phyloP scores from a whole-genome alignment of 108 stramenopile species.

The Skeletonema potamos region DNA sequence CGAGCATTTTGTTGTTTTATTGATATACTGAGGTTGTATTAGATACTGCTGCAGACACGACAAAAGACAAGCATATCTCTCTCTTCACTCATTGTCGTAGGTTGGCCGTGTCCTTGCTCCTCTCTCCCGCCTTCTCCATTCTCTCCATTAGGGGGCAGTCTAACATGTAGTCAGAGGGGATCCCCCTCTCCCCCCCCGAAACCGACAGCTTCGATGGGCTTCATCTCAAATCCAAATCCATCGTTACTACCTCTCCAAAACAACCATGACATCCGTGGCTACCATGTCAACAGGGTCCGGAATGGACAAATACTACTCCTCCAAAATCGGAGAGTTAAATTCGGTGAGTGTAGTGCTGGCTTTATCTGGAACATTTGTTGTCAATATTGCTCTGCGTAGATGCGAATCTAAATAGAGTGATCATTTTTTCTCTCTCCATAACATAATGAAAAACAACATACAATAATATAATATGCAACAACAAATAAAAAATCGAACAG shows the following conservation, averaged over 20 bases:
- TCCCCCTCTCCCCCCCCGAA: not conserved
- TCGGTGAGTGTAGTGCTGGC: constrained; percentile 47
- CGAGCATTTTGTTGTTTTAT: constrained; percentile 58
- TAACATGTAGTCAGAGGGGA: too few species aligned
- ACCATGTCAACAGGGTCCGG: constrained; percentile 39
- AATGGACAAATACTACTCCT: constrained; percentile 76
- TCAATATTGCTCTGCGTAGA: not conserved
- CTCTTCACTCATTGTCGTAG: too few species aligned
- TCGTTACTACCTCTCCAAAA: not conserved
- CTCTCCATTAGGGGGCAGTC: too few species aligned
- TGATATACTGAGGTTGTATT: too few species aligned
- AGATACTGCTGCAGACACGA: too few species aligned
- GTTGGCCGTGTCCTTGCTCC: too few species aligned
- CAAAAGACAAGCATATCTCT: too few species aligned
- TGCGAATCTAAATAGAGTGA: not conserved
- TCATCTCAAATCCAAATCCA: not conserved
- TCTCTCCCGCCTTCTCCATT: too few species aligned
- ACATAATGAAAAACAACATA: too few species aligned
- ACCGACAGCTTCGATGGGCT: not conserved
- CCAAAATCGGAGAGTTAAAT: constrained; percentile 70
- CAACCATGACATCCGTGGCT: constrained; percentile 19
- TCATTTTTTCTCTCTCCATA: not conserved
- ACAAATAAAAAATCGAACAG: constrained; percentile 11
- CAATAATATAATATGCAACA: too few species aligned
- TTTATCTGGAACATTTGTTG: not conserved